phyloP scores from a whole-genome alignment of 495 filamentous ascomycete genomes.

The Xylaria venustula region DNA sequence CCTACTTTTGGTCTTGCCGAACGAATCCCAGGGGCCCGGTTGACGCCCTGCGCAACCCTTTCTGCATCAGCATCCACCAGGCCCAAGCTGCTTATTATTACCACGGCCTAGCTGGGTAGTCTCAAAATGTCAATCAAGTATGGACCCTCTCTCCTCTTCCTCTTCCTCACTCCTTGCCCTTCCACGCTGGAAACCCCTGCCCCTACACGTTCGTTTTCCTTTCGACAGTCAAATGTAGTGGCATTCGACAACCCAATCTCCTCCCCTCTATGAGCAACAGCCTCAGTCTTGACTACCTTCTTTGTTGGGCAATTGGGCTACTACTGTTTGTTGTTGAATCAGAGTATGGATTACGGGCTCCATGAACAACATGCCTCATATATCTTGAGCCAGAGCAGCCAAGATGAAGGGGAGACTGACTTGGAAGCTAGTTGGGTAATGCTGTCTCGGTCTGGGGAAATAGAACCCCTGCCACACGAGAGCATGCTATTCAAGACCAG shows the following conservation, averaged over 20 bases:
- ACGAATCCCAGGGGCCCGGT: constrained; percentile 35
- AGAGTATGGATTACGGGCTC: constrained; percentile 45
- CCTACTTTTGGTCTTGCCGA: constrained; percentile 29
- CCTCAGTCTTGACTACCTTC: constrained; percentile 22
- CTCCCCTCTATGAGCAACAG: constrained; percentile 23
- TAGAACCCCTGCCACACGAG: constrained; percentile 48
- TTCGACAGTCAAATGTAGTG: constrained; percentile 13
- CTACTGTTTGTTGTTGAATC: neutral
- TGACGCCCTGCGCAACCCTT: constrained; percentile 27
- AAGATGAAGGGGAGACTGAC: constrained; percentile 40
- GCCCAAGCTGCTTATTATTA: constrained; percentile 14
- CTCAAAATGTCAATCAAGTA: constrained; percentile 69
- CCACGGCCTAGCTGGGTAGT: constrained; percentile 39
- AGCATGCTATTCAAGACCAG: constrained; percentile 46
- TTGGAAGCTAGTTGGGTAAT: constrained; percentile 53
- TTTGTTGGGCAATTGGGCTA: constrained; percentile 11
- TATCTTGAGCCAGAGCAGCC: constrained; percentile 31
- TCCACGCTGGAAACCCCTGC: constrained; percentile 1
- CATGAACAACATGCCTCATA: constrained; percentile 45
- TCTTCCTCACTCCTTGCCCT: constrained; percentile 16
- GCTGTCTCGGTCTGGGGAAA: constrained; percentile 49
- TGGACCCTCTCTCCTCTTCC: constrained; percentile 37
- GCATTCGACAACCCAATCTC: constrained; percentile 4
- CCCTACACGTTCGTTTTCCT: neutral
- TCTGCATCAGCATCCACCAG: constrained; percentile 14